phyloP scores from a whole-genome alignment of 148 eudicot species.

The Drosera capensis region DNA sequence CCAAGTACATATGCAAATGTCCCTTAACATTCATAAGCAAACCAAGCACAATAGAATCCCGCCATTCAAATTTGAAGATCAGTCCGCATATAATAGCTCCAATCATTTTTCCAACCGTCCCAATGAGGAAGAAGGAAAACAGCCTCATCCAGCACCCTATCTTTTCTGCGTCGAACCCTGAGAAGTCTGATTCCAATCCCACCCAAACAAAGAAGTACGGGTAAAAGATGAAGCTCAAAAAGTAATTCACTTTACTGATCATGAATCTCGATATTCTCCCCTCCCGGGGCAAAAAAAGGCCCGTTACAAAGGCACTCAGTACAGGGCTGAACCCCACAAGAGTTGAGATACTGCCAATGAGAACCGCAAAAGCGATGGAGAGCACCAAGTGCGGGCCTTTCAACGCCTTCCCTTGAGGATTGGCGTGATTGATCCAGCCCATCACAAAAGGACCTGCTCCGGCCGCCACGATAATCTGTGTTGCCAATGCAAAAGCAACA shows the following conservation, averaged over 20 bases:
- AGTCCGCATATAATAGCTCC: constrained; percentile 57
- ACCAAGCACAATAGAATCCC: constrained; percentile 61
- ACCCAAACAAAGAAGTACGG: constrained; percentile 78
- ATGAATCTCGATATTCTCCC: constrained; percentile 76
- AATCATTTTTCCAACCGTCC: constrained; percentile 46
- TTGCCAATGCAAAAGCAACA: constrained; percentile 16
- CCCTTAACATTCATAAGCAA: constrained; percentile 76
- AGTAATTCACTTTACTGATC: constrained; percentile 49
- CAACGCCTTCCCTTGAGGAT: constrained; percentile 78
- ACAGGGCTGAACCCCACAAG: constrained; percentile 33
- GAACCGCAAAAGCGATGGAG: constrained; percentile 43
- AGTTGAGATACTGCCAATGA: constrained; percentile 41
- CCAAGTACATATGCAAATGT: constrained; percentile 65
- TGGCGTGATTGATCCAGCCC: constrained; percentile 60
- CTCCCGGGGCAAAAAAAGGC: constrained; percentile 64
- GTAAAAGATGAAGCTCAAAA: constrained; percentile 42
- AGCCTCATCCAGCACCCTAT: constrained; percentile 35
- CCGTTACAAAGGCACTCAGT: constrained; percentile 69
- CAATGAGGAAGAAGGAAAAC: constrained; percentile 32
- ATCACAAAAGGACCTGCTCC: constrained; percentile 39
- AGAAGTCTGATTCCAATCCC: constrained; percentile 42
- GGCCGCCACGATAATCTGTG: constrained; percentile 25
- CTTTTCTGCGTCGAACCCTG: constrained; percentile 13
- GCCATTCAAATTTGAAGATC: constrained; percentile 59
- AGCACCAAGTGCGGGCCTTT: constrained; percentile 78